Base-by-base conservation (phyloP, 768 basidiomycete genomes). In the Lentinula sp. region DNA sequence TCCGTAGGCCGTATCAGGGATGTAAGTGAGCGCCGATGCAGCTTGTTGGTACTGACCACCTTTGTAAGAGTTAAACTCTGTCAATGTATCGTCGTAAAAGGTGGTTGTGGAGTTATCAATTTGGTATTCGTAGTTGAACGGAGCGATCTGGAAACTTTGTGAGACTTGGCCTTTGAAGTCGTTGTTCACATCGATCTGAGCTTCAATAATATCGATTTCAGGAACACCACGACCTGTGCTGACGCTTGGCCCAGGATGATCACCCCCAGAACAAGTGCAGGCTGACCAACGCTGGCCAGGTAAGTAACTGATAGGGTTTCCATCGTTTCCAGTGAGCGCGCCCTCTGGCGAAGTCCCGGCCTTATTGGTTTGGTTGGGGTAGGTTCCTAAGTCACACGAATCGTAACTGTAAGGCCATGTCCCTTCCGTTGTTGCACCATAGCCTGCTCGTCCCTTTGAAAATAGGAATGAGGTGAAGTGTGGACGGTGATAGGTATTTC, bases 201-300 rank as follows among this genome's bases (percentile, higher is more conserved):
- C 86, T 76, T 98, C 95, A 61, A 96, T 69, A 62, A 98, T 80
- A 72, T 98, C 95, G 66, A 98, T 93, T 76, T 98, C 96, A 1
- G 96, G 95, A 1, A 88, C 91, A 35, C 85, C 85, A 56, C 95
- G 85, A 16, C 93, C 93, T 15, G 74, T 76, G 32, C 72, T 79
- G 58, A 80, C 78, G 62, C 67, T 78, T 3, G 95, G 95, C 10
- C 95, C 95, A 2, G 95, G 95, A 70, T 98, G 95, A 65, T 93
- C 91, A 32, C 84, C 83, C 11, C 84, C 86, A 0, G 88, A 74
- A 70, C 95, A 98, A 2, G 94, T 95, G 72, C 95, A 98, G 1
- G 93, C 82, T 1, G 91, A 91, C 15, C 92, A 71, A 49, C 88
- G 83, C 69, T 98, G 96, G 0, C 95, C 96, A 3, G 93, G 91